Percentiles rank a stretch among this genome's conserved stretches.
phyloP scores from a whole-genome alignment of 2,329 filamentous ascomycete genomes.

The Trichoderma guizhouense region DNA sequence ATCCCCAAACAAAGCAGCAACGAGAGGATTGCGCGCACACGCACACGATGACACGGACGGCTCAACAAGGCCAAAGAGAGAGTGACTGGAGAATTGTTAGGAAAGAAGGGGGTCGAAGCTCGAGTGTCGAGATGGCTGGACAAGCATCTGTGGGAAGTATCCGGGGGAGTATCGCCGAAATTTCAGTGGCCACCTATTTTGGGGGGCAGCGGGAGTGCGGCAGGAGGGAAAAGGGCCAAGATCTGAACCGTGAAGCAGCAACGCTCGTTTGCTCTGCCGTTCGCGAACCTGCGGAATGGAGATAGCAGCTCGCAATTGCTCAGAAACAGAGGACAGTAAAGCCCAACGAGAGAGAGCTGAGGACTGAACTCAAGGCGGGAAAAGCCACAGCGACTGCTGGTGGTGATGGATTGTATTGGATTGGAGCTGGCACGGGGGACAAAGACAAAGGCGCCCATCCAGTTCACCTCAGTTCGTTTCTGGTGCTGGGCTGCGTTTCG shows the following conservation, averaged over 20 bases:
- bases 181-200: slow-evolving; percentile 39
- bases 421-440: background rate
- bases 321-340: too few relatives aligned
- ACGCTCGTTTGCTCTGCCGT: background rate
- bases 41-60: slow-evolving; percentile 18
- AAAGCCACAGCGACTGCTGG: slow-evolving; percentile 11
- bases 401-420: background rate
- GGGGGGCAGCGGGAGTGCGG: slow-evolving; percentile 17
- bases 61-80: slow-evolving; percentile 24
- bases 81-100: slow-evolving; percentile 24
- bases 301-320: slow-evolving; percentile 7
- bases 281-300: slow-evolving; percentile 10
- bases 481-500: slow-evolving; percentile 18
- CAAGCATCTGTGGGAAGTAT: slow-evolving; percentile 37
- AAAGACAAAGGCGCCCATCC: background rate
- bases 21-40: slow-evolving; percentile 14
- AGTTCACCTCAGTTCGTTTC: background rate
- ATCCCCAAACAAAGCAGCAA: slow-evolving; percentile 11
- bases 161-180: slow-evolving; percentile 29
- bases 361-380: background rate
- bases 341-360: background rate
- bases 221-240: background rate
- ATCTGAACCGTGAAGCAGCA: background rate
- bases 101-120: slow-evolving; percentile 33
- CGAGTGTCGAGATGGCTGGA: slow-evolving; percentile 45